Percentiles rank a stretch among this genome's conserved stretches.
Conservation (phyloP, 805 yeast species). For the Blastobotrys attinorum region DNA sequence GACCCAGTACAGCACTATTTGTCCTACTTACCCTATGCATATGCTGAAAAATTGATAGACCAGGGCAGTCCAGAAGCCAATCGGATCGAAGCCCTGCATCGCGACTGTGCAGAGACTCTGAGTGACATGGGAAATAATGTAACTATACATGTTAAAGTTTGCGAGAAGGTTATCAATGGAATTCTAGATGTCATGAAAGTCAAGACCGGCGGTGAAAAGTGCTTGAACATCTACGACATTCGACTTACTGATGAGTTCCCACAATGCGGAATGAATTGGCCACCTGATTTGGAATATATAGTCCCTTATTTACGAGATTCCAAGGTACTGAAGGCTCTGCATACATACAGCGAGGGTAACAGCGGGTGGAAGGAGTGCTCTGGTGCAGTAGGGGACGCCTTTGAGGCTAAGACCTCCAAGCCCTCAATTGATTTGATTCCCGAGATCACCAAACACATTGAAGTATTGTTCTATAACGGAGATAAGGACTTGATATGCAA, state of each 20-base stretch:
- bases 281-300: conserved; percentile 47
- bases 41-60: conserved; percentile 49
- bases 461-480: conserved; percentile 75
- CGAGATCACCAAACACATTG: conserved; percentile 44
- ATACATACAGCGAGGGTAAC: conserved; percentile 34
- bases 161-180: conserved; percentile 36
- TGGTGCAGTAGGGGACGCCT: conserved; percentile 42
- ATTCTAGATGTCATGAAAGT: conserved; percentile 26
- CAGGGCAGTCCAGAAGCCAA: conserved; percentile 18
- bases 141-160: conserved; percentile 21
- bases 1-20: conserved; percentile 81
- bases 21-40: conserved; percentile 65
- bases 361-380: conserved; percentile 75
- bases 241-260: conserved; percentile 68
- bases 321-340: conserved; percentile 43
- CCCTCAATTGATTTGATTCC: conserved; percentile 69
- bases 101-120: conserved; percentile 23
- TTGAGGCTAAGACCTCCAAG: conserved; percentile 44
- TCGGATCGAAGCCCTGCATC: conserved; percentile 17
- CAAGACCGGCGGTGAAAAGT: conserved; percentile 26
- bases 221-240: conserved; percentile 80
- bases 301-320: conserved; percentile 41
- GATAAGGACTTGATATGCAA: conserved; percentile 87
- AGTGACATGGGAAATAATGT: conserved; percentile 15
- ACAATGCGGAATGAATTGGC: conserved; percentile 91